phyloP scores from a whole-genome alignment of 441 rosid genomes.

The Gossypium trilobum region DNA sequence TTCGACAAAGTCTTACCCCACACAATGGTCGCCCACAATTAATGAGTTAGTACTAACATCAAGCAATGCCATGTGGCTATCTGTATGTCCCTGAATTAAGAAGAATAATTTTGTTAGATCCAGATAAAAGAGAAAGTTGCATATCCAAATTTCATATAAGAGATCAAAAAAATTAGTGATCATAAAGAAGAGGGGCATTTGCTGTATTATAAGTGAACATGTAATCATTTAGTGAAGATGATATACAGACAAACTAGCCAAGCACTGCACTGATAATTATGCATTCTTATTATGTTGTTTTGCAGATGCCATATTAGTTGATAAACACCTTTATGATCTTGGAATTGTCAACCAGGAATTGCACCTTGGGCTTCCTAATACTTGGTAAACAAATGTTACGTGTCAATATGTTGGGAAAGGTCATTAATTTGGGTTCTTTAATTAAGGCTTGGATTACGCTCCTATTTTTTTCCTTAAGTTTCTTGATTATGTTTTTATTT shows the following conservation, averaged over 20 bases:
- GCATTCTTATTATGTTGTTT: not conserved
- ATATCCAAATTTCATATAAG: not conserved
- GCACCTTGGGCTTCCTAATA: not conserved
- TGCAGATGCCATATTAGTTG: not conserved
- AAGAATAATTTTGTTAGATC: constrained; percentile 14
- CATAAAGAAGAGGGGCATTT: not conserved
- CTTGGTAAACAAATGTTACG: not conserved
- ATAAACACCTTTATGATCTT: not conserved
- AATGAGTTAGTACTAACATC: constrained; percentile 56
- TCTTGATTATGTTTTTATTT: too few relatives aligned
- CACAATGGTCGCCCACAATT: constrained; percentile 85
- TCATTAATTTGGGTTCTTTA: too few relatives aligned
- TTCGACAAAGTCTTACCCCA: constrained; percentile 53
- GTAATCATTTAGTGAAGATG: not conserved
- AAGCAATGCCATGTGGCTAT: constrained; percentile 74
- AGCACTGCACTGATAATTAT: not conserved
- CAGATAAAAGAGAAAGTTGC: not conserved
- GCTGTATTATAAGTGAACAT: not conserved
- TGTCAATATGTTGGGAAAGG: too few relatives aligned
- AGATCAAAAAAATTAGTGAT: not conserved
- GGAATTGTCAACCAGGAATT: not conserved
- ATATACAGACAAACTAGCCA: not conserved
- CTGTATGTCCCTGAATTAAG: constrained; percentile 75
- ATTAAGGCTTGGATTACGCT: too few relatives aligned
- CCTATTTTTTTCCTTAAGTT: too few relatives aligned